A percentile compares a stretch with the other conserved stretches of the same genome.
phyloP scores from a whole-genome alignment of 2,329 filamentous ascomycete species.

The Zasmidium angulare region DNA sequence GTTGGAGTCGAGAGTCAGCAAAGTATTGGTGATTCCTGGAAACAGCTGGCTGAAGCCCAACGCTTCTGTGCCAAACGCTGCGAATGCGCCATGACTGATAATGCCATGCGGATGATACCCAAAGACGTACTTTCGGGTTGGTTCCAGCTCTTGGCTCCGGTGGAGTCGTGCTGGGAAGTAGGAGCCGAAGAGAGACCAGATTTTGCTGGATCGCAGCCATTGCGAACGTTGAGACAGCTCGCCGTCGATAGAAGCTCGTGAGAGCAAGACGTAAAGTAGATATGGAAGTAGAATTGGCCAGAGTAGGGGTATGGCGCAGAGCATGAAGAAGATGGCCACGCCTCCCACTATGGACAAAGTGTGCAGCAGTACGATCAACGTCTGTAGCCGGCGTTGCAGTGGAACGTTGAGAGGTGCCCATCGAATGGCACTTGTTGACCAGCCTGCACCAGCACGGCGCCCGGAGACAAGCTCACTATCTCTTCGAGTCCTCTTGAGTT shows the following conservation, averaged over 20 bases:
- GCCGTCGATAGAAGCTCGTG: slow-evolving; percentile 73
- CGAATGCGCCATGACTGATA: slow-evolving; percentile 94
- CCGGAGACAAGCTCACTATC: slow-evolving; percentile 50
- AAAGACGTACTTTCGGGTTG: slow-evolving; percentile 90
- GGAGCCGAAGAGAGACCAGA: slow-evolving; percentile 87
- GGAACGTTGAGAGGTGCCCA: slow-evolving; percentile 81
- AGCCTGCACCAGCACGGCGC: slow-evolving; percentile 54
- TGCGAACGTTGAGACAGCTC: slow-evolving; percentile 72
- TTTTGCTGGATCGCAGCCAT: slow-evolving; percentile 67
- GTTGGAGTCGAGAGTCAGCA: slow-evolving; percentile 92
- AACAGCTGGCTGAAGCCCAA: slow-evolving; percentile 85
- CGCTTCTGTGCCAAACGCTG: slow-evolving; percentile 85
- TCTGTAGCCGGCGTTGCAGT: slow-evolving; percentile 52
- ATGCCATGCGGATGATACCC: slow-evolving; percentile 98
- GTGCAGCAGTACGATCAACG: slow-evolving; percentile 50
- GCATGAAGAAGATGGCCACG: slow-evolving; percentile 82
- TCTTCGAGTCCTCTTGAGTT: slow-evolving; percentile 11
- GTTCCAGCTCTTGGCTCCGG: slow-evolving; percentile 74
- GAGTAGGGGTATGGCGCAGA: slow-evolving; percentile 84
- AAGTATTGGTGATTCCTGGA: slow-evolving; percentile 89
- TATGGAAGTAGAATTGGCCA: slow-evolving; percentile 82
- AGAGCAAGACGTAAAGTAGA: slow-evolving; percentile 78
- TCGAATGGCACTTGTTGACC: slow-evolving; percentile 60
- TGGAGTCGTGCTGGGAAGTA: slow-evolving; percentile 92
- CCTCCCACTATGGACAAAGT: slow-evolving; percentile 49